Evolutionary conservation across 2,329 filamentous ascomycete genomes (phyloP), one percentile per base, ranked within the genome.

Genomic region (Arachnomyces sp.): DNA sequence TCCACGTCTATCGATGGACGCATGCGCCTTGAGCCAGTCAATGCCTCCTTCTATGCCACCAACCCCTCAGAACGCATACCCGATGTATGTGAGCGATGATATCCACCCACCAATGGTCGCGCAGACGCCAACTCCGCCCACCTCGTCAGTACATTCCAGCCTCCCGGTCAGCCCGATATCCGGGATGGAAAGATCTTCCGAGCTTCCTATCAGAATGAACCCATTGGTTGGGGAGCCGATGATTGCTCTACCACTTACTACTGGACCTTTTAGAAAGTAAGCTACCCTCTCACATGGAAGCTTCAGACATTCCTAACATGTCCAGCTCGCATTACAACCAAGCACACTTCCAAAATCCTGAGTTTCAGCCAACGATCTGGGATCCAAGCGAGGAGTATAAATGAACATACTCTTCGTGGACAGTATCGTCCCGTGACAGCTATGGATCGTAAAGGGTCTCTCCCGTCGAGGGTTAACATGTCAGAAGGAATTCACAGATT

Each of bases 291-390:
- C 9, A 29, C 31, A 2, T 13, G 9, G 21, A 8, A 8, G 4
- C 18, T 14, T 9, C n/a, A 32, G 30, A 13, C 14, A 21, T 13
- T 40, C 15, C 38, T 45, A 37, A 49, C 33, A 12, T 28, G 15
- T 3, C 17, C 31, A 69, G 66, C 44, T 68, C 65, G 8, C 60
- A 65, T 7, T 62, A 65, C 54, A 66, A 68, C 46, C 62, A 66
- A 45, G 63, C 66, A 33, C 63, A 71, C 51, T 69, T 69, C 50
- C 59, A 65, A 40, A 65, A 71, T 45, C 53, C 61, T 25, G 57
- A 70, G 40, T 67, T 71, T 41, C 59, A 71, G 44, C 66, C 66
- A 11, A 62, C 64, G 28, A 64, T 68, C 42, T 69, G 62, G 59
- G 62, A 62, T 31, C 64, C 65, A n/a, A 57, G 55, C 36, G 62